phyloP scores from a whole-genome alignment of 208 protist species.

The Blastocrithidia nonstop region DNA sequence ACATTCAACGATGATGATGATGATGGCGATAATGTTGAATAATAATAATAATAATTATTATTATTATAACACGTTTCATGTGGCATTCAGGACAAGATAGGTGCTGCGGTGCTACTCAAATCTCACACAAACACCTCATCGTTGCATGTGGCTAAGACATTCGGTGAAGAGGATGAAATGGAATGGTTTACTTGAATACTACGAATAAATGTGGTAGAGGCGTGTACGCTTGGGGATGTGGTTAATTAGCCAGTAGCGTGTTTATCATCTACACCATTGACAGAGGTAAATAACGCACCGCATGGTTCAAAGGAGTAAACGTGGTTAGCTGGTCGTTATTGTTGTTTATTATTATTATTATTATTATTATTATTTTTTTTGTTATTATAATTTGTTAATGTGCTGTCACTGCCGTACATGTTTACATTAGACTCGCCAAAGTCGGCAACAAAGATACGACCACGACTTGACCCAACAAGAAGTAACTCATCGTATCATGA shows the following conservation, averaged over 20 bases:
- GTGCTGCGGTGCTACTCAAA: constrained; percentile 16
- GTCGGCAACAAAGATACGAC: constrained; percentile 46
- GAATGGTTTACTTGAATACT: constrained; percentile 30
- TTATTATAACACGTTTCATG: too few species aligned
- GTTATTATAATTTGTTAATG: too few species aligned
- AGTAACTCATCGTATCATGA: constrained; percentile 52
- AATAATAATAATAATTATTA: too few species aligned
- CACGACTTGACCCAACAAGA: constrained; percentile 46
- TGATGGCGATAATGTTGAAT: too few species aligned
- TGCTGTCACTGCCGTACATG: constrained; percentile 12
- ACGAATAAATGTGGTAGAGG: constrained; percentile 47
- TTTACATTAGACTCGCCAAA: constrained; percentile 9
- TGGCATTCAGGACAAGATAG: constrained; percentile 33
- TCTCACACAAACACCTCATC: constrained; percentile 56
- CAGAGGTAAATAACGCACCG: constrained; percentile 5
- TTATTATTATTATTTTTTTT: too few species aligned
- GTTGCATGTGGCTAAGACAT: constrained; percentile 23
- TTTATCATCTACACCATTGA: constrained; percentile 12
- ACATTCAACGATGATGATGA: too few species aligned
- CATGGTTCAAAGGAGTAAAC: constrained; percentile 12
- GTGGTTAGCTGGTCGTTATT: too few species aligned
- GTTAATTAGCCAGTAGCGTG: constrained; percentile 26
- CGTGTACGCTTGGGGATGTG: constrained; percentile 31
- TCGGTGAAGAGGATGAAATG: constrained; percentile 11
- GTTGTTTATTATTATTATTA: too few species aligned